These are phyloP conservation scores for Pochonia chlamydosporia DNA, from an alignment of 2,329 filamentous ascomycete genomes.

Conservation along the genomic window DNA sequence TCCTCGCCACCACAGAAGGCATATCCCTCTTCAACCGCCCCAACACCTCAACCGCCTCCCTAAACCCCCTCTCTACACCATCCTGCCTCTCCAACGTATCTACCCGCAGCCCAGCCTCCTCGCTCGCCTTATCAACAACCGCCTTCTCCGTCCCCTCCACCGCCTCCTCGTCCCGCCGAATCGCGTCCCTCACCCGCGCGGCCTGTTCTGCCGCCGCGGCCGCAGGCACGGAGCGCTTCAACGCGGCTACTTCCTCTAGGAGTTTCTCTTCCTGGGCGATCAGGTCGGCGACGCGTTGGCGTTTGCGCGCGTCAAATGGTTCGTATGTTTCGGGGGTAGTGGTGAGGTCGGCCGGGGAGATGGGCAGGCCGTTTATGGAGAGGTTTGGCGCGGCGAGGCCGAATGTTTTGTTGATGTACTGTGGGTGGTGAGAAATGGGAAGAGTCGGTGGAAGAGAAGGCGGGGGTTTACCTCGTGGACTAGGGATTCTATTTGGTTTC, in stretches of 20 bases:
- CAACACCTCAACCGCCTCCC: constrained; percentile 42
- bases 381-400: constrained; percentile 53
- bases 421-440: neutral
- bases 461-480: constrained; percentile 46
- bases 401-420: constrained; percentile 61
- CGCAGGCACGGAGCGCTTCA: constrained; percentile 49
- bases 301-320: constrained; percentile 54
- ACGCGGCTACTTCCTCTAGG: constrained; percentile 54
- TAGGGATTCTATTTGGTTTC: constrained; percentile 52
- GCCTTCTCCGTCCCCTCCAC: constrained; percentile 24
- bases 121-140: constrained; percentile 12
- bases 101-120: constrained; percentile 23
- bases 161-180: constrained; percentile 42
- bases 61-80: constrained; percentile 40
- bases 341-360: constrained; percentile 30
- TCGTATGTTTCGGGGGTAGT: constrained; percentile 40
- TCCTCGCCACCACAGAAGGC: constrained; percentile 56
- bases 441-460: neutral
- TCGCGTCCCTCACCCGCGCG: constrained; percentile 30
- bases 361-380: constrained; percentile 55
- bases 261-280: constrained; percentile 57
- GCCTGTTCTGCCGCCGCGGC: constrained; percentile 37
- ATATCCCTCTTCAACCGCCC: constrained; percentile 52
- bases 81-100: constrained; percentile 35
- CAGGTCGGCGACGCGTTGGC: constrained; percentile 54